Conservation (phyloP, 176 grass and related monocot genomes). For the Rhynchospora breviuscula region DNA sequence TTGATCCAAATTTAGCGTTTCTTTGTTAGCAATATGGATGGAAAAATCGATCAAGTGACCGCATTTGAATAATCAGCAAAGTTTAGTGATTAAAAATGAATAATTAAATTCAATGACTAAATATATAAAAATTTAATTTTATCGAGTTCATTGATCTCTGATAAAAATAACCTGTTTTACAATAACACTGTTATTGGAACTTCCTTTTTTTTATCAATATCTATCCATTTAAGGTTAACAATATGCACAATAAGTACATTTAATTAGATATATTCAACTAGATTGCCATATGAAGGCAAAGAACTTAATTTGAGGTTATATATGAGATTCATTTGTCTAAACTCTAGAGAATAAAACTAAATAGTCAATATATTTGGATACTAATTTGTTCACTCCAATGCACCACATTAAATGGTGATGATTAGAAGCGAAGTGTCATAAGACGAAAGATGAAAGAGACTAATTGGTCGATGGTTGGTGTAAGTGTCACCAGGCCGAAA, state of each 20-base stretch:
- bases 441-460: neutral
- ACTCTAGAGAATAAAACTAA: neutral
- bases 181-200: neutral
- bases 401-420: neutral
- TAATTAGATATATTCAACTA: no score
- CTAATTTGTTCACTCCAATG: neutral
- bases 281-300: neutral
- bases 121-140: no score
- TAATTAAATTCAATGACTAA: no score
- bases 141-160: no score
- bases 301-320: neutral
- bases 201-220: neutral
- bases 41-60: no score
- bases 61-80: no score
- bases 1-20: no score
- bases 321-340: neutral
- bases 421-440: neutral
- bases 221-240: no score
- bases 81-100: no score
- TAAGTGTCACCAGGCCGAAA: conserved; percentile 39
- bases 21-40: no score
- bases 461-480: conserved; percentile 28
- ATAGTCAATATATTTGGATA: neutral
- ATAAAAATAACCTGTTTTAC: neutral
- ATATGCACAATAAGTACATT: no score